Percentiles rank a stretch among this genome's conserved stretches.
These are phyloP conservation scores for Komagataella ulmi DNA, from an alignment of 805 yeast species.

Conservation along the genomic window DNA sequence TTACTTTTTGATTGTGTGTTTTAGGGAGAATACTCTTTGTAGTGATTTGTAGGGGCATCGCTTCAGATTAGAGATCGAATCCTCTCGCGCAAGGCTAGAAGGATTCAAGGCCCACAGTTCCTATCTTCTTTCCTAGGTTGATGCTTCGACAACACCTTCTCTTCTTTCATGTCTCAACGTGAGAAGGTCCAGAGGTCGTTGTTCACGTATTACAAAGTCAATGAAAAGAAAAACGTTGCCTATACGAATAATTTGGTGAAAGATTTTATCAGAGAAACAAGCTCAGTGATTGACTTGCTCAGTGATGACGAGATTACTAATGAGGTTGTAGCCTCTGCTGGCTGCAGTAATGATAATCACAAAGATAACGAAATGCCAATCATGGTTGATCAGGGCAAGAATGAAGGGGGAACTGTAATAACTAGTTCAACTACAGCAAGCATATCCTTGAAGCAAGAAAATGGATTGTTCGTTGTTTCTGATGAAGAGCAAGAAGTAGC, in stretches of 20 bases:
- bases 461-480: not conserved
- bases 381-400: not conserved
- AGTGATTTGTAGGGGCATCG: not conserved
- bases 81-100: not conserved
- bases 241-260: not conserved
- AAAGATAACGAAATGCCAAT: not conserved
- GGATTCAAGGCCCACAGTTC: not conserved
- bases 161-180: not conserved
- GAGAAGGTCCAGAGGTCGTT: not conserved
- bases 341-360: not conserved
- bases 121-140: not conserved
- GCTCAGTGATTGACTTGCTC: not conserved
- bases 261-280: not conserved
- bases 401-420: not conserved
- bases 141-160: not conserved
- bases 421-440: not conserved
- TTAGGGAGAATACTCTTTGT: not conserved
- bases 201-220: not conserved
- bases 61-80: not conserved
- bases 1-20: not conserved
- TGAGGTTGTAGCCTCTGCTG: not conserved
- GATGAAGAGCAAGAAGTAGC: not conserved
- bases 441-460: not conserved
- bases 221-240: not conserved
- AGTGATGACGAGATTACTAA: not conserved